Percentiles rank a stretch among this genome's conserved stretches.
These are phyloP conservation scores for Thyridium curvatum DNA, from an alignment of 2,329 filamentous ascomycete genomes.

Conservation along the genomic window DNA sequence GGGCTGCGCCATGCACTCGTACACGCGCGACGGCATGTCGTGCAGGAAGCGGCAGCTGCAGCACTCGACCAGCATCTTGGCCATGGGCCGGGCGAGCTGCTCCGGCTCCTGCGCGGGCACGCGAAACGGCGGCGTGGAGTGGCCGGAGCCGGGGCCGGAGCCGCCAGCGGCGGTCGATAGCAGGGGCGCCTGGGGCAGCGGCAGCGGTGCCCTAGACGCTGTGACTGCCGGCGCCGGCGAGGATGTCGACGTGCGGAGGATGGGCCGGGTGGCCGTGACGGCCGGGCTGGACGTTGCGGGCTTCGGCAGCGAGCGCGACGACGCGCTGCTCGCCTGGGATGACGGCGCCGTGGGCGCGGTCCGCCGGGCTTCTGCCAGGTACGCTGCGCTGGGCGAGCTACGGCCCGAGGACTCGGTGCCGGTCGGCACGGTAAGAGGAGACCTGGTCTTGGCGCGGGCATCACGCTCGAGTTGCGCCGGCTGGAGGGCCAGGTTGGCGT, in stretches of 20 bases:
- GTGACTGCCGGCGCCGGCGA: no score
- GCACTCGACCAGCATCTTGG: conserved; percentile 61
- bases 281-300: conserved; percentile 3
- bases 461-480: not conserved
- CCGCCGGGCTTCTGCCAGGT: conserved; percentile 28
- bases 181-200: not conserved
- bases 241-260: not conserved
- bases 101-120: conserved; percentile 7
- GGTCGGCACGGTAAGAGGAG: conserved; percentile 9
- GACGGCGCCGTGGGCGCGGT: conserved; percentile 16
- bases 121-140: conserved; percentile 3
- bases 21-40: conserved; percentile 58
- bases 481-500: not conserved
- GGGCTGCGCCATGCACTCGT: conserved; percentile 58
- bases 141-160: conserved; percentile 1
- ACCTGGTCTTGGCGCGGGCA: not conserved
- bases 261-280: not conserved
- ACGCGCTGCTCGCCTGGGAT: conserved; percentile 10
- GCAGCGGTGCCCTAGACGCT: no score
- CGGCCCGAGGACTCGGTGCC: conserved; percentile 14
- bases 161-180: not conserved
- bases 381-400: conserved; percentile 19
- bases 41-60: conserved; percentile 59
- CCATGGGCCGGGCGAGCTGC: conserved; percentile 22
- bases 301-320: conserved; percentile 2